phyloP scores from a whole-genome alignment of 2,329 filamentous ascomycete species.

The Didymella keratinophila region DNA sequence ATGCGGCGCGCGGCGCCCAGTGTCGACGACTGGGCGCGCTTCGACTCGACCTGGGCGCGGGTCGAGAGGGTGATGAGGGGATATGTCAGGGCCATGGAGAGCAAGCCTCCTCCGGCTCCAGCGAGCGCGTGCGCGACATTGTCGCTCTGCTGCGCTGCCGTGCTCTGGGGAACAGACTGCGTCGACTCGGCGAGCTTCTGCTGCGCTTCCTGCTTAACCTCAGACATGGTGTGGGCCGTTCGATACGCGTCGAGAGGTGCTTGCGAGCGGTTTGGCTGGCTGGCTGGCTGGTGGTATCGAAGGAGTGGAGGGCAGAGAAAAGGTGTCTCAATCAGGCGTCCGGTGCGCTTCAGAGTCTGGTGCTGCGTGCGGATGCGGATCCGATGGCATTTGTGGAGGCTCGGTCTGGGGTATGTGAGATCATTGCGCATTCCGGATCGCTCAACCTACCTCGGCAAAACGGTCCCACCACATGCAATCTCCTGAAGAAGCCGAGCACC shows the following conservation, averaged over 20 bases:
- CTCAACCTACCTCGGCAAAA: conserved; percentile 40
- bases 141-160: conserved; percentile 83
- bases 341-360: conserved; percentile 15
- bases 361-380: conserved; percentile 25
- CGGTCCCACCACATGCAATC: conserved; percentile 22
- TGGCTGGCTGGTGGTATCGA: background rate
- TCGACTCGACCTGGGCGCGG: conserved; percentile 96
- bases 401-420: conserved; percentile 28
- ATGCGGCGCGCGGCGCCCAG: conserved; percentile 84
- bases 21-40: conserved; percentile 85
- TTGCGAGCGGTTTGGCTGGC: background rate
- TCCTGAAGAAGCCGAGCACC: conserved; percentile 22
- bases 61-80: conserved; percentile 97
- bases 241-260: conserved; percentile 4
- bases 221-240: conserved; percentile 37
- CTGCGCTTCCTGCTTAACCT: conserved; percentile 42
- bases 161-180: conserved; percentile 59
- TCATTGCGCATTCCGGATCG: conserved; percentile 39
- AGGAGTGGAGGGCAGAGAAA: background rate
- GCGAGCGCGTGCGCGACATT: conserved; percentile 96
- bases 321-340: conserved; percentile 7
- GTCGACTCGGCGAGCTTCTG: conserved; percentile 48
- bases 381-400: conserved; percentile 34
- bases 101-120: conserved; percentile 88
- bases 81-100: conserved; percentile 95